These are phyloP conservation scores for Fonsecaea pedrosoi DNA, from an alignment of 2,329 filamentous ascomycete species.

Conservation along the genomic window DNA sequence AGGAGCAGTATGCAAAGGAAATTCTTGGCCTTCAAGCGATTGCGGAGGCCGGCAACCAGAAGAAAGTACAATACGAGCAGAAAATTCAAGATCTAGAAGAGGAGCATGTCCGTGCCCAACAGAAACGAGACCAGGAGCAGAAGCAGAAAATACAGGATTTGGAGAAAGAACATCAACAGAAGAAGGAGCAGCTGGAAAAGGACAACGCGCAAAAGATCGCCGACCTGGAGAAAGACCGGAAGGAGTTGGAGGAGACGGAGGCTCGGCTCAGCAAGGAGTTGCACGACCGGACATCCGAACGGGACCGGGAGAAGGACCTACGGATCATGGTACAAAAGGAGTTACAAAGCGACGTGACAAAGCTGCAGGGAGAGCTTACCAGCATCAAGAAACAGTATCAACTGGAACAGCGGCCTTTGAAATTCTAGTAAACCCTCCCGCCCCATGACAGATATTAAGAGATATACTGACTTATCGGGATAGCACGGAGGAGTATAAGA, in stretches of 20 bases:
- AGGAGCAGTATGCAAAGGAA: background rate
- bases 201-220: constrained; percentile 14
- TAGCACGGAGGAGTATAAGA: constrained; percentile 1
- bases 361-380: constrained; percentile 3
- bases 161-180: constrained; percentile 14
- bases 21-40: background rate
- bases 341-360: background rate
- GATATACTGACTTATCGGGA: background rate
- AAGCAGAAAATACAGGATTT: constrained; percentile 7
- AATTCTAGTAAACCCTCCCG: background rate
- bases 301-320: background rate
- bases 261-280: background rate
- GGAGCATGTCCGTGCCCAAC: background rate
- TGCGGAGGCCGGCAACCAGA: constrained; percentile 7
- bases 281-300: constrained; percentile 5
- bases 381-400: constrained; percentile 14
- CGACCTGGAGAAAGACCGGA: constrained; percentile 3
- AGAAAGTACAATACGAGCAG: constrained; percentile 12
- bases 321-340: constrained; percentile 3
- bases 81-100: background rate
- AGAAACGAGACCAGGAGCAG: constrained; percentile 5
- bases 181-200: constrained; percentile 4
- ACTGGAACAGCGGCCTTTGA: constrained; percentile 2
- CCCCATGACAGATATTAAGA: background rate
- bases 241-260: background rate